Evolutionary conservation across 495 filamentous ascomycete species (phyloP).

Genomic region (Astrothelium macrocarpum): DNA sequence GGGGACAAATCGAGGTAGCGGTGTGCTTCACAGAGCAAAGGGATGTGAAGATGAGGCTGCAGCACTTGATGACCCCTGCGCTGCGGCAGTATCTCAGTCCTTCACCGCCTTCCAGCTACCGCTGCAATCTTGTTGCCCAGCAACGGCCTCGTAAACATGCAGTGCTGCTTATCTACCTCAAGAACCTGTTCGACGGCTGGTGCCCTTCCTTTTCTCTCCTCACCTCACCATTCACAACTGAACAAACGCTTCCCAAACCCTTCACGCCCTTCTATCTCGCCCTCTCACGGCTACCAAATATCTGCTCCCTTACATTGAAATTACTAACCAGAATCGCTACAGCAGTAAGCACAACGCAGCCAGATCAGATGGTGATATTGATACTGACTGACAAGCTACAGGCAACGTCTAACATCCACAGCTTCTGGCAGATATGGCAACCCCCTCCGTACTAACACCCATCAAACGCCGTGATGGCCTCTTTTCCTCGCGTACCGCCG

Average conservation of each 20-base stretch:
- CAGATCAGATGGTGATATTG: background rate
- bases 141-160: background rate
- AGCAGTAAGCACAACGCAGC: background rate
- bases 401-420: constrained; percentile 6
- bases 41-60: background rate
- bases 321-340: constrained; percentile 7
- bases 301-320: background rate
- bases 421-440: constrained; percentile 56
- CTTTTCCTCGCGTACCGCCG: constrained; percentile 86
- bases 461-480: constrained; percentile 87
- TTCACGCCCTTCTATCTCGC: background rate
- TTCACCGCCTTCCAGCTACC: background rate
- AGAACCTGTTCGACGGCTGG: background rate
- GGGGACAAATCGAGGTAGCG: background rate
- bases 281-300: constrained; percentile 6
- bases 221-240: background rate
- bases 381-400: background rate
- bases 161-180: background rate
- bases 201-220: background rate
- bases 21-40: background rate
- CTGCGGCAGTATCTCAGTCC: background rate
- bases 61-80: background rate
- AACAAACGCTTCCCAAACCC: background rate
- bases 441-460: constrained; percentile 78
- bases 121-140: background rate